Conservation (phyloP, 495 filamentous ascomycete species). For the Emericellopsis terricola region DNA sequence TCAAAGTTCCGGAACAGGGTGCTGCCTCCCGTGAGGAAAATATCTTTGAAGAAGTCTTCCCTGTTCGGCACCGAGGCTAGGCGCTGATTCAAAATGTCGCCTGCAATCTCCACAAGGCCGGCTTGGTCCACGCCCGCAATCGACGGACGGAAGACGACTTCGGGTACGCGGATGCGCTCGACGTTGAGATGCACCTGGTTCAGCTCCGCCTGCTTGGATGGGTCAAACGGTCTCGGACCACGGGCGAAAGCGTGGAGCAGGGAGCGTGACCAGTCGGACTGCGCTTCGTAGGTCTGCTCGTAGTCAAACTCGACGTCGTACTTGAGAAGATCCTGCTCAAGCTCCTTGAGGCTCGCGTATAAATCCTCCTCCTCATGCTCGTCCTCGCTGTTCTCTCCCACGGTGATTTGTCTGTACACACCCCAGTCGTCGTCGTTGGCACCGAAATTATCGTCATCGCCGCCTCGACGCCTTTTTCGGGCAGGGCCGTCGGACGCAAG, state of each 20-base stretch:
- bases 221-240: slow-evolving; percentile 73
- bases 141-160: slow-evolving; percentile 81
- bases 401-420: slow-evolving; percentile 82
- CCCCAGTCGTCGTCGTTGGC: slow-evolving; percentile 97
- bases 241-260: slow-evolving; percentile 77
- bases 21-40: slow-evolving; percentile 92
- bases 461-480: slow-evolving; percentile 58
- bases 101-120: slow-evolving; percentile 75
- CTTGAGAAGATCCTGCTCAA: slow-evolving; percentile 70
- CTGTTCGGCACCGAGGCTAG: slow-evolving; percentile 37
- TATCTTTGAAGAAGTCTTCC: slow-evolving; percentile 53
- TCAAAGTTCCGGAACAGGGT: slow-evolving; percentile 76
- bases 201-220: slow-evolving; percentile 57
- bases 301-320: slow-evolving; percentile 81
- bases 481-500: slow-evolving; percentile 76
- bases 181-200: slow-evolving; percentile 92
- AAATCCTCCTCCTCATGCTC: slow-evolving; percentile 80
- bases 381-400: slow-evolving; percentile 48
- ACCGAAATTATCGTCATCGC: slow-evolving; percentile 80
- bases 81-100: slow-evolving; percentile 67
- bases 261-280: slow-evolving; percentile 84
- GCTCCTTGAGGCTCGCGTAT: slow-evolving; percentile 42
- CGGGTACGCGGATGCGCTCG: slow-evolving; percentile 88
- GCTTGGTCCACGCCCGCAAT: slow-evolving; percentile 94
- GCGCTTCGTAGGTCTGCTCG: slow-evolving; percentile 76